These are phyloP conservation scores for Pyrenophora teres DNA, from an alignment of 2,329 filamentous ascomycete species.

Conservation along the genomic window DNA sequence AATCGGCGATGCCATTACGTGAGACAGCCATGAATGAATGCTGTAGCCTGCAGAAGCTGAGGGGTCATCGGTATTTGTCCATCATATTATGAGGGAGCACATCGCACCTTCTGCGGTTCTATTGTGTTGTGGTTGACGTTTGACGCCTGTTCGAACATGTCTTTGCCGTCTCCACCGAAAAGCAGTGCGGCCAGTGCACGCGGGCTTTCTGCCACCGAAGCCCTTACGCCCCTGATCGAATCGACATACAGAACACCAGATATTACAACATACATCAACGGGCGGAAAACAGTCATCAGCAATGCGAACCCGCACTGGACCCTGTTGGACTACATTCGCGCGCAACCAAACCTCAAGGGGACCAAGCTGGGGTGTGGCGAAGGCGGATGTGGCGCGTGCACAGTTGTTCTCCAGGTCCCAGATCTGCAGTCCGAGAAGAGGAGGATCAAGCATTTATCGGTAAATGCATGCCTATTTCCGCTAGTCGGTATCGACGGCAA, in stretches of 20 bases:
- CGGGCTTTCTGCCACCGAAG: conserved; percentile 39
- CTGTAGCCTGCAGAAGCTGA: conserved; percentile 17
- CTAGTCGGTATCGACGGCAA: conserved; percentile 92
- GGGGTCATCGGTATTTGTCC: conserved; percentile 8
- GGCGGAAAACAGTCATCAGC: conserved; percentile 80
- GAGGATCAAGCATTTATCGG: conserved; percentile 88
- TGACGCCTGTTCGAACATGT: conserved; percentile 25
- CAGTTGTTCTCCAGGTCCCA: conserved; percentile 63
- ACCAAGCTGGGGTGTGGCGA: conserved; percentile 96
- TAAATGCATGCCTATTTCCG: conserved; percentile 92
- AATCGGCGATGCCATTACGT: conserved; percentile 35
- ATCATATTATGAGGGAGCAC: conserved; percentile 6
- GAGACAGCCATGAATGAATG: conserved; percentile 10
- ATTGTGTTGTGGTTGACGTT: background rate
- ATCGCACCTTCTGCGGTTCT: background rate
- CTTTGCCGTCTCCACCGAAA: conserved; percentile 37
- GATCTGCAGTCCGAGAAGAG: conserved; percentile 75
- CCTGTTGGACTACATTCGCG: conserved; percentile 86
- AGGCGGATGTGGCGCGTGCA: conserved; percentile 93
- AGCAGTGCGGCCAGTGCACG: conserved; percentile 34
- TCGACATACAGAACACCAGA: conserved; percentile 74
- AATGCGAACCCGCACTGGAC: conserved; percentile 89
- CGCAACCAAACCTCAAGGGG: conserved; percentile 80
- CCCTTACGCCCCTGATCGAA: conserved; percentile 69
- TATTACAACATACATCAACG: conserved; percentile 88